Percentiles rank a stretch among this genome's conserved stretches.
These are phyloP conservation scores for Agrostemma githago DNA, from an alignment of 148 eudicot species.

Conservation along the genomic window DNA sequence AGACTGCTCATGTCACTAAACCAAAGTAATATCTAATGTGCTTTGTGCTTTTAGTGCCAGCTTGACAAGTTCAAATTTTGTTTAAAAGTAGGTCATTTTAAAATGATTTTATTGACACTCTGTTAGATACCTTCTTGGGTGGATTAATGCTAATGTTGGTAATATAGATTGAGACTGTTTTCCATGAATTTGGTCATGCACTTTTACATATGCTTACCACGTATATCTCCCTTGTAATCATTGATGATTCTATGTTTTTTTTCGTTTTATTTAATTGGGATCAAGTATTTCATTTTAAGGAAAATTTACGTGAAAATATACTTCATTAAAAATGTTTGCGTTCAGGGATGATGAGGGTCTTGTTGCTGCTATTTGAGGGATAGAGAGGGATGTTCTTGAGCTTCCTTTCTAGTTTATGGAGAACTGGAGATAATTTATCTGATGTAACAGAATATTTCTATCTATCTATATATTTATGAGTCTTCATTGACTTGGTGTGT, in stretches of 20 bases:
- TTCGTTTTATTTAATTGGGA: conserved; percentile 1
- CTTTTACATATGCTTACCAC: conserved; percentile 98
- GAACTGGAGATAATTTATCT: conserved; percentile 47
- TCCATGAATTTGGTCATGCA: too few relatives aligned
- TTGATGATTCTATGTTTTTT: neutral
- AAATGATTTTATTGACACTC: neutral
- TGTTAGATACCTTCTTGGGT: neutral
- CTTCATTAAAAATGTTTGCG: neutral
- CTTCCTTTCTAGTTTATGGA: conserved; percentile 98
- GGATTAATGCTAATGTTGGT: neutral
- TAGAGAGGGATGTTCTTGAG: conserved; percentile 99
- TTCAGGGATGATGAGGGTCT: conserved; percentile 85
- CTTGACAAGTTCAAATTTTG: neutral
- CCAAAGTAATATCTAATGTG: neutral
- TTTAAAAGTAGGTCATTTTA: neutral
- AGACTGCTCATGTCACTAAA: neutral
- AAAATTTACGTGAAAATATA: neutral
- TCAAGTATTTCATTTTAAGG: neutral
- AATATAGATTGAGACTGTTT: conserved; percentile 89
- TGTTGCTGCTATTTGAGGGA: conserved; percentile 89
- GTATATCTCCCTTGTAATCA: neutral
- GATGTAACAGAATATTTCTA: neutral
- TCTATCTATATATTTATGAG: neutral
- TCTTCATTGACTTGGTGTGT: conserved; percentile 3
- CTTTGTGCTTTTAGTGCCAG: neutral